A percentile compares a stretch with the other conserved stretches of the same genome.
Evolutionary conservation across 768 basidiomycete genomes (phyloP).

Genomic region (Termitomyces titanicus): DNA sequence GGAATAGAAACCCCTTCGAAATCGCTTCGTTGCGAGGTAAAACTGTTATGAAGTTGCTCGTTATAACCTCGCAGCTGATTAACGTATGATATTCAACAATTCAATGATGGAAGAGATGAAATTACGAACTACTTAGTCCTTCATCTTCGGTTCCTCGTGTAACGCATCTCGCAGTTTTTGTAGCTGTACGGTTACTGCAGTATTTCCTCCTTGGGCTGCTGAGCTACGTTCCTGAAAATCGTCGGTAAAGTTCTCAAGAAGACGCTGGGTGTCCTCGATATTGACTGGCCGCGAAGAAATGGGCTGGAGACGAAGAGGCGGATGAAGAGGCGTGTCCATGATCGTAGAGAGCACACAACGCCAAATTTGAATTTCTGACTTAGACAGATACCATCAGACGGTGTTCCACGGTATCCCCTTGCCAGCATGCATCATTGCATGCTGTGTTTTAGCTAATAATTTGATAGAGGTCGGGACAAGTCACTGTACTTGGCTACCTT

Average conservation of each 20-base stretch:
- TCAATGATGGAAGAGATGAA: background rate
- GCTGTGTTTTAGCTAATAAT: too few species aligned
- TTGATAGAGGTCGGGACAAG: conserved; percentile 15
- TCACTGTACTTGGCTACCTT: conserved; percentile 15
- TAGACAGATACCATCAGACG: too few species aligned
- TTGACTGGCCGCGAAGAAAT: conserved; percentile 33
- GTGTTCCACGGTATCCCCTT: too few species aligned
- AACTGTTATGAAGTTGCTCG: background rate
- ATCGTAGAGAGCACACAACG: conserved; percentile 2
- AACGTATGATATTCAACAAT: background rate
- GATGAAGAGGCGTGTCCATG: conserved; percentile 47
- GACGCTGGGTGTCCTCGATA: conserved; percentile 35
- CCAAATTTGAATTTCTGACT: too few species aligned
- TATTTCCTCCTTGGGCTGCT: conserved; percentile 47
- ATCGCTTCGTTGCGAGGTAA: background rate
- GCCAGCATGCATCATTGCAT: too few species aligned
- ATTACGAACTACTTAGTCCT: conserved; percentile 9
- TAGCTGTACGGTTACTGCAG: conserved; percentile 55
- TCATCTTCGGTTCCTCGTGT: conserved; percentile 42
- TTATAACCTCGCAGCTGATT: background rate
- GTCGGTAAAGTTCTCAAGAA: conserved; percentile 42
- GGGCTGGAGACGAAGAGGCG: conserved; percentile 45
- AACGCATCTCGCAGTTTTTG: conserved; percentile 53
- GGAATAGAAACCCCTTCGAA: background rate
- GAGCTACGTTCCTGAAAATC: conserved; percentile 46